Evolutionary conservation across 305 asterid genomes (phyloP).

Genomic region (Solanum aculeatissimum): DNA sequence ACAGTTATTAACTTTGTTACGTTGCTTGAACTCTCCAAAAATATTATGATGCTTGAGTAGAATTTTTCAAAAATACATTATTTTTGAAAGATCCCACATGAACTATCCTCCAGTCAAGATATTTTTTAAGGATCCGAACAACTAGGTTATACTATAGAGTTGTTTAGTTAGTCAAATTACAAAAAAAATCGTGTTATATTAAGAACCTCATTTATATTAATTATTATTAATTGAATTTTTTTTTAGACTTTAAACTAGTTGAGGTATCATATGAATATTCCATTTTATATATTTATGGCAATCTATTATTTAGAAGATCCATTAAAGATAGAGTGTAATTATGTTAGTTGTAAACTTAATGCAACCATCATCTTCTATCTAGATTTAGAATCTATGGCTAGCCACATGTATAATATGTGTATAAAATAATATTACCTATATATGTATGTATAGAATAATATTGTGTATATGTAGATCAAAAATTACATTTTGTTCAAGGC

Average conservation of each 20-base stretch:
- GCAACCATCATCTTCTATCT: not conserved
- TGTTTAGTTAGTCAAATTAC: not conserved
- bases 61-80: not conserved
- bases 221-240: not conserved
- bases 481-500: no score
- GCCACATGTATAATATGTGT: not conserved
- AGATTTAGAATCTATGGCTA: not conserved
- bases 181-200: not conserved
- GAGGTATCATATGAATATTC: not conserved
- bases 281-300: not conserved
- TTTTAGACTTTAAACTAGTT: not conserved
- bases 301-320: not conserved
- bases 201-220: no score
- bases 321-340: not conserved
- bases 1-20: not conserved
- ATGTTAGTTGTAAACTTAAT: not conserved
- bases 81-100: not conserved
- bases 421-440: not conserved
- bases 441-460: not conserved
- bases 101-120: fast-evolving
- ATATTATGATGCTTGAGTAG: not conserved
- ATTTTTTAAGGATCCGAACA: not conserved
- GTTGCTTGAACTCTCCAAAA: not conserved
- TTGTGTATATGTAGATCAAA: no score
- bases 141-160: not conserved